Evolutionary conservation across 805 yeast species (phyloP).

Genomic region (Tetrapisispora fleetii): DNA sequence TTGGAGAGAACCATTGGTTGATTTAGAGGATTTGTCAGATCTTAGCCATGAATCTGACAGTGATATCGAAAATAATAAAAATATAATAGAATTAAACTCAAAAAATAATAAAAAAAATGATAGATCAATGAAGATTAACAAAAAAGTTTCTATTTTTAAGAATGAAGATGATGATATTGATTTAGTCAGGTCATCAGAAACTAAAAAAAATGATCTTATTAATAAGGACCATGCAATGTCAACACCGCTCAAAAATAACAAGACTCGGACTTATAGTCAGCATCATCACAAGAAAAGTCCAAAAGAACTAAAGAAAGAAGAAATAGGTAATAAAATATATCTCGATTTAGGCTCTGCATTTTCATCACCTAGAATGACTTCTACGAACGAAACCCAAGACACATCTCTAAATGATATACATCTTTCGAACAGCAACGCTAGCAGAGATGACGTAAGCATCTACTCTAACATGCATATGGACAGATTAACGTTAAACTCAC

Average conservation of each 20-base stretch:
- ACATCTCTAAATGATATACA: background rate
- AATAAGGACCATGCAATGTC: background rate
- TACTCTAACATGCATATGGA: slow-evolving; percentile 11
- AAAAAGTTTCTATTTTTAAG: slow-evolving; percentile 9
- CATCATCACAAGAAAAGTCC: background rate
- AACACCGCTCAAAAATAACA: background rate
- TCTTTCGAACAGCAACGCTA: background rate
- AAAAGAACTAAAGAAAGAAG: slow-evolving; percentile 7
- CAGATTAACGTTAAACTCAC: slow-evolving; percentile 10
- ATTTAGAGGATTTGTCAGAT: slow-evolving; percentile 51
- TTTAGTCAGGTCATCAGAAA: background rate
- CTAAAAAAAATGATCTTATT: background rate
- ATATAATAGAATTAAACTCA: slow-evolving; percentile 3
- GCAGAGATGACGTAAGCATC: background rate
- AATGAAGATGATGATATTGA: background rate
- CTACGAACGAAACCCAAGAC: background rate
- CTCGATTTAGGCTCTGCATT: slow-evolving; percentile 29
- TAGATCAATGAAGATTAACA: slow-evolving; percentile 4
- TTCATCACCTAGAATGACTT: slow-evolving; percentile 23
- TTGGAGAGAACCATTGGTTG: slow-evolving; percentile 79
- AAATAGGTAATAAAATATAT: slow-evolving; percentile 26
- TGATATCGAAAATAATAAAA: slow-evolving; percentile 3
- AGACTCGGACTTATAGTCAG: background rate
- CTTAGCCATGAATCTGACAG: slow-evolving; percentile 32
- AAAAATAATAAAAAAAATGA: background rate